Evolutionary conservation across 2,329 filamentous ascomycete species (phyloP).

Genomic region (Parastagonospora nodorum): DNA sequence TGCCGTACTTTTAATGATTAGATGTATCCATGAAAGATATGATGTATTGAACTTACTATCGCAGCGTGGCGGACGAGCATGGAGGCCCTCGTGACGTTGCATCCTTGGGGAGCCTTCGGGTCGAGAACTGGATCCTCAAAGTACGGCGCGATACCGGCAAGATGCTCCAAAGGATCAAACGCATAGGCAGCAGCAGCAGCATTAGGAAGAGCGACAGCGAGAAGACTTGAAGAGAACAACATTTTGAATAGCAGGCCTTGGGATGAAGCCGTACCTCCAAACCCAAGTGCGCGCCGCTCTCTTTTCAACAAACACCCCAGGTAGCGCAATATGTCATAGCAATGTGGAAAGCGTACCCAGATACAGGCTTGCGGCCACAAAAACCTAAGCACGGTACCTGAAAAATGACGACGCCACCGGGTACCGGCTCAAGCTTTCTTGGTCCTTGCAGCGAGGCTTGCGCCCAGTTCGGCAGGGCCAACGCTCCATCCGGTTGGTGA

Average conservation of each 20-base stretch:
- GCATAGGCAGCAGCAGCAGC: constrained; percentile 41
- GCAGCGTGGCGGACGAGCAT: constrained; percentile 55
- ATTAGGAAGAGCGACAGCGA: constrained; percentile 33
- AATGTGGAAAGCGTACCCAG: neutral
- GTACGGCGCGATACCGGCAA: constrained; percentile 57
- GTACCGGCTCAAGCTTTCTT: constrained; percentile 1
- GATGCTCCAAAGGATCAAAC: constrained; percentile 56
- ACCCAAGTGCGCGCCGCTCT: neutral
- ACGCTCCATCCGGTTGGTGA: neutral
- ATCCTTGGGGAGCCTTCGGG: constrained; percentile 56
- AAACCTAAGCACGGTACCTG: neutral
- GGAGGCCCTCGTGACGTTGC: constrained; percentile 54
- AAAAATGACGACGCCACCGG: neutral
- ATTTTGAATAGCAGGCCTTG: constrained; percentile 6
- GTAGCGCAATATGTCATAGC: constrained; percentile 2
- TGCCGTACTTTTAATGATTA: no score
- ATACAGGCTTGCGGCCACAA: neutral
- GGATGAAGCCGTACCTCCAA: constrained; percentile 10
- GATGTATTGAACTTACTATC: no score
- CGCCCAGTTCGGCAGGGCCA: neutral
- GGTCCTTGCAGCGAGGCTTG: neutral
- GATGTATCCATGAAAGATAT: no score
- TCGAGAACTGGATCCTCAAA: constrained; percentile 56
- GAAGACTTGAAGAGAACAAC: constrained; percentile 24
- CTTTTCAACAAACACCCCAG: neutral